Evolutionary conservation across 2,329 filamentous ascomycete species (phyloP), one percentile per base, ranked within the genome.

Genomic region (Cyphellophora europaea): DNA sequence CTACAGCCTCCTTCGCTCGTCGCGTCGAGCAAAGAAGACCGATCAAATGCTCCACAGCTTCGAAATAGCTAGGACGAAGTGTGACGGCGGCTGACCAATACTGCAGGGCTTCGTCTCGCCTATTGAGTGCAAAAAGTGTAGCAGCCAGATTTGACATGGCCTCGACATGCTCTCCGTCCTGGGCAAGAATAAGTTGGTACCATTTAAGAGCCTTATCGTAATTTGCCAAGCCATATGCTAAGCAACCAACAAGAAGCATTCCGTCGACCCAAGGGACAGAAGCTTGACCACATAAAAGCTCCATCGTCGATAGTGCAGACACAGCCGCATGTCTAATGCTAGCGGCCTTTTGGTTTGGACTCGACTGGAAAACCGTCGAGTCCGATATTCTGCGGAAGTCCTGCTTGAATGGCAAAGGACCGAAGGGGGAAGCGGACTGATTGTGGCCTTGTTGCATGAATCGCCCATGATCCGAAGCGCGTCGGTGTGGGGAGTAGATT

Each of bases 11-110:
- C 49, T 73, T 77, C 32, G 79, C 82, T 43, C 88, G 74, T 38
- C 93, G 82, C 41, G 79, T 84, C 32, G 73, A 77, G 54, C 89
- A 95, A 12, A 96, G 60, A 30, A 96, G 66, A 1, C 87, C 86
- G 18, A 96, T 83, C 2, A 98, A 71, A 63, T 96, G 88, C 55
- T 98, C 91, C 3, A 91, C 86, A 5, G 91, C 88, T 61, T 98
- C 91, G 38, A 98, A 82, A 59, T 93, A 93, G 53, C 78, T 82
- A 1, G 91, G 91, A 6, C 84, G 79, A 38, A 84, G 65, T 52
- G 78, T 82, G 16, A 96, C 77, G n/a, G 87, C 87, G 41, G 74
- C 76, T 45, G 81, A 67, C 91, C 91, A 98, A 52, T 87, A 74
- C 38, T 77, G 71, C 53, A 94, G 81, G 5, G 91, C 91, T 52